Conservation (phyloP, 441 rosid species). For the Theobroma grandiflorum region DNA sequence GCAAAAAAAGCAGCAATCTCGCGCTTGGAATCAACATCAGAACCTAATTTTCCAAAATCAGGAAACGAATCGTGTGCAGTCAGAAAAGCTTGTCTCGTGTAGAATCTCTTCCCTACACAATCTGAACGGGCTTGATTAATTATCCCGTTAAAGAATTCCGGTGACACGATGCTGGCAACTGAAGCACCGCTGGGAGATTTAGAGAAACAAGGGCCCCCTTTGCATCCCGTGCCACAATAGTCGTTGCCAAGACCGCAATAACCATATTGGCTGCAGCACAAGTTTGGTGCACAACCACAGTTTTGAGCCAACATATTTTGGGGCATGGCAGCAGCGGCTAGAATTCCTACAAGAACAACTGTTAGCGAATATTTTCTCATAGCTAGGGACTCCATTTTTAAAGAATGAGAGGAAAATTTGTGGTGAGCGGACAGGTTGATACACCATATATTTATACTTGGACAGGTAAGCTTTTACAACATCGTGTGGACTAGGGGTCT, state of each 20-base stretch:
- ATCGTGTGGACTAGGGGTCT: neutral
- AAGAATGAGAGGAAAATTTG: neutral
- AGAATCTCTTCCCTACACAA: constrained; percentile 52
- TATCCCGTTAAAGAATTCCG: constrained; percentile 54
- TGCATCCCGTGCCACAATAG: constrained; percentile 50
- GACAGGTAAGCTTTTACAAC: neutral
- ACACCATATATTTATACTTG: neutral
- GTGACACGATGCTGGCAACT: constrained; percentile 47
- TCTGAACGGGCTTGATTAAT: constrained; percentile 43
- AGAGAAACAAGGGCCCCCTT: constrained; percentile 54
- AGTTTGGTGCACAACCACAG: constrained; percentile 47
- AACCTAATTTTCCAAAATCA: constrained; percentile 58
- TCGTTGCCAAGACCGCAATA: constrained; percentile 43
- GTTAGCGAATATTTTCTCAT: neutral
- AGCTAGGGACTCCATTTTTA: constrained; percentile 14
- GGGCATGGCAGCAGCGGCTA: neutral
- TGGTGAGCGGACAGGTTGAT: neutral
- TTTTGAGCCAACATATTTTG: constrained; percentile 42
- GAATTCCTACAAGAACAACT: neutral
- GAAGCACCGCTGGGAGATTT: constrained; percentile 30
- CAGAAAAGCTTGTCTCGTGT: constrained; percentile 49
- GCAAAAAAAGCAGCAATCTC: constrained; percentile 70
- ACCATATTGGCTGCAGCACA: constrained; percentile 53
- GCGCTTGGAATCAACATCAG: constrained; percentile 52
- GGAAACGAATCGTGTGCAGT: constrained; percentile 46